Evolutionary conservation across 2,329 filamentous ascomycete genomes (phyloP), one percentile per base, ranked within the genome.

Genomic region (Fusarium sp.): DNA sequence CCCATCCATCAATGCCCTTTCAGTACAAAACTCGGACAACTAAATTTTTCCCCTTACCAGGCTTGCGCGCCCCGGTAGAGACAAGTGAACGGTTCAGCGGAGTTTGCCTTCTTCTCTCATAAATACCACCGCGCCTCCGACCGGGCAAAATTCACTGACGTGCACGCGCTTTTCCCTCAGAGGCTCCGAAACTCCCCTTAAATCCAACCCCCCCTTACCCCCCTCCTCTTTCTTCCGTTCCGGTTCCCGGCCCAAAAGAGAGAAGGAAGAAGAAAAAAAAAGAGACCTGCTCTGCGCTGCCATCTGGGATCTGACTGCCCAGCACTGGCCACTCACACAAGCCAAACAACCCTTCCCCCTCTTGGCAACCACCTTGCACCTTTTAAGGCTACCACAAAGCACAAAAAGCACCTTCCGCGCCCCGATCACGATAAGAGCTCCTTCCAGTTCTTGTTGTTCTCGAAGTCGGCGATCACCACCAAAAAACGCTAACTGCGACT

Each of bases 51-150:
- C 57, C 58, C 57, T 73, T 72, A 71, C 72, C 74, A 74, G 67
- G 74, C 75, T 69, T 46, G 40, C 70, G 52, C 72, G 70, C 79
- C 78, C 79, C 79, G 79, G 71, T 81, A 81, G 72, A 72, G 57
- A 73, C 77, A 81, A 77, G 74, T 78, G 74, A 71, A 75, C 74
- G 70, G 73, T 72, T 75, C 74, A 72, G 69, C 75, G 74, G 75
- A 74, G 68, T 72, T 77, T 76, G 72, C 65, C 72, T 76, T 76
- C 75, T 74, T 79, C 79, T 76, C 79, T 81, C 80, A 82, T 82
- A 82, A 82, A 81, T 82, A 81, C 77, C 78, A 80, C 77, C 73
- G 79, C 80, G 79, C 80, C 79, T 80, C 80, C 80, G 75, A 78
- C 78, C 79, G 76, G 78, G 70, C 74, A 78, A 79, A 80, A 75